phyloP scores from a whole-genome alignment of 495 filamentous ascomycete species.

The Xylaria venustula region DNA sequence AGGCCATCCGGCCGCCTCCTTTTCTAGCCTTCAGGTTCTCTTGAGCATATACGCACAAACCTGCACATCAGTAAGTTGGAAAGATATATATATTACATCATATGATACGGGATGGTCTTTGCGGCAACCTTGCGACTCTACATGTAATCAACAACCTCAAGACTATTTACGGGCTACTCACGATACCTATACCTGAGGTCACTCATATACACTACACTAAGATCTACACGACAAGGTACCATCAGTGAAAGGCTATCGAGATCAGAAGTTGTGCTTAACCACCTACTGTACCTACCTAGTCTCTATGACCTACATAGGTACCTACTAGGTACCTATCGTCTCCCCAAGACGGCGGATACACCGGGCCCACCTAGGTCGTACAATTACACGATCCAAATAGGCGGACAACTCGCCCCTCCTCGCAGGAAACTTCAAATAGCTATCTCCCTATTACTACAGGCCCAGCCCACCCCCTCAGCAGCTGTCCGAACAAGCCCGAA shows the following conservation, averaged over 20 bases:
- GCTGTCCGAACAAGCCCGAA: background rate
- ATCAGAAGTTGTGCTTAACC: background rate
- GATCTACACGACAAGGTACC: background rate
- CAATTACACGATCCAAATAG: slow-evolving; percentile 8
- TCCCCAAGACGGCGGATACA: background rate
- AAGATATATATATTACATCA: background rate
- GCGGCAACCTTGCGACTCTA: background rate
- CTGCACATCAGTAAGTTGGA: too few species aligned
- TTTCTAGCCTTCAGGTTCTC: too few species aligned
- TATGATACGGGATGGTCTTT: background rate
- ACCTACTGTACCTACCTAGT: too few species aligned
- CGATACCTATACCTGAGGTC: too few species aligned
- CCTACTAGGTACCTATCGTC: background rate
- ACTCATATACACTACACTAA: background rate
- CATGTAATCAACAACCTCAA: background rate
- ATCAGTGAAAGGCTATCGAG: background rate
- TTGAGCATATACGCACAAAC: too few species aligned
- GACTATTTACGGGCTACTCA: too few species aligned
- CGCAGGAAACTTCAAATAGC: background rate
- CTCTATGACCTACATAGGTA: too few species aligned
- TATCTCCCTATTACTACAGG: background rate
- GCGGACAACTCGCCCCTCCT: background rate
- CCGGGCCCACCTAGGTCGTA: slow-evolving; percentile 3
- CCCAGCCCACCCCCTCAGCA: too few species aligned
- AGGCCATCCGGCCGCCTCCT: too few species aligned